Evolutionary conservation across 2,329 filamentous ascomycete genomes (phyloP).

Genomic region (Teratosphaeriaceae sp.): DNA sequence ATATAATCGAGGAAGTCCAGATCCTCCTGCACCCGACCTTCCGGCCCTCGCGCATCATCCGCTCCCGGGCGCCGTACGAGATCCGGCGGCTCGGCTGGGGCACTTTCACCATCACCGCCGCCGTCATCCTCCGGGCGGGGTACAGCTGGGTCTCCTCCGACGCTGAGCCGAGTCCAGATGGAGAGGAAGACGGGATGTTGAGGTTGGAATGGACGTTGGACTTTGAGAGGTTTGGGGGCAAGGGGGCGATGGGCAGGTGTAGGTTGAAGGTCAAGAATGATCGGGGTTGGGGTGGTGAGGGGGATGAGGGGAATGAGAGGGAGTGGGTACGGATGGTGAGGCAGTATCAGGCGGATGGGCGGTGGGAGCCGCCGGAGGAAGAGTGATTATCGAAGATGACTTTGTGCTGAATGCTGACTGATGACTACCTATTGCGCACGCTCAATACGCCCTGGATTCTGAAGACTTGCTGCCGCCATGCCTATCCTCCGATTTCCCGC

Average conservation of each 20-base stretch:
- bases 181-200: constrained; percentile 29
- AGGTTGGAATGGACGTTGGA: constrained; percentile 38
- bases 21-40: constrained; percentile 40
- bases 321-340: constrained; percentile 18
- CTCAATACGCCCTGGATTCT: no score
- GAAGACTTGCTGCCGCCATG: no score
- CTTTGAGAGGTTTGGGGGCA: constrained; percentile 31
- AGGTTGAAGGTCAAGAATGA: constrained; percentile 35
- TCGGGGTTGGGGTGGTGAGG: constrained; percentile 14
- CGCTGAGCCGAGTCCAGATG: constrained; percentile 26
- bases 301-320: constrained; percentile 18
- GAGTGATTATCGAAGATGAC: no score
- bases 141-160: constrained; percentile 39
- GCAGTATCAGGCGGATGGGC: constrained; percentile 19
- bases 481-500: no score
- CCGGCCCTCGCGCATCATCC: constrained; percentile 29
- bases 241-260: constrained; percentile 35
- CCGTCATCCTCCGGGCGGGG: constrained; percentile 36
- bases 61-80: constrained; percentile 34
- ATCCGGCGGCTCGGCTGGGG: constrained; percentile 39
- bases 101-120: constrained; percentile 33
- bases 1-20: constrained; percentile 39
- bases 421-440: no score
- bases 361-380: constrained; percentile 14
- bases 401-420: no score